phyloP scores from a whole-genome alignment of 257 asterid species.

The Nicotiana otophora region DNA sequence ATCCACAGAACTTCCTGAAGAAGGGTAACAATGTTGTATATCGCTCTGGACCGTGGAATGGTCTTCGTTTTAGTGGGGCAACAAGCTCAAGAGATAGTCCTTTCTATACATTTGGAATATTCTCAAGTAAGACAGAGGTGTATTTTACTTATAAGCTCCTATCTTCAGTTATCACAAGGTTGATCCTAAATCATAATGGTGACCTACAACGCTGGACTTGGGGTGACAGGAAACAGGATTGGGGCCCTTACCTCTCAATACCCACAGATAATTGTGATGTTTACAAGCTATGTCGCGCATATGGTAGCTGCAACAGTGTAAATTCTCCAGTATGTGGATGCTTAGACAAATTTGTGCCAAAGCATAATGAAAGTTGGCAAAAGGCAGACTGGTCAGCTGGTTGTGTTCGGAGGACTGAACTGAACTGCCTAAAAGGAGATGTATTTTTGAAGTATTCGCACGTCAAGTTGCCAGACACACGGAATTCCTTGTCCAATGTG shows the following conservation, averaged over 20 bases:
- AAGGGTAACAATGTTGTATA: not conserved
- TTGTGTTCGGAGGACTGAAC: constrained; percentile 18
- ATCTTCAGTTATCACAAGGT: constrained; percentile 16
- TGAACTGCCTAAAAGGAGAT: constrained; percentile 24
- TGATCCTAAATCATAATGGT: constrained; percentile 17
- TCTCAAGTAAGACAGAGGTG: constrained; percentile 20
- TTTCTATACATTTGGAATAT: constrained; percentile 4
- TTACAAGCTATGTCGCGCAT: constrained; percentile 36
- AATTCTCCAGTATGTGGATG: constrained; percentile 30
- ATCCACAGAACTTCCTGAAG: constrained; percentile 19
- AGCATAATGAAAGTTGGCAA: constrained; percentile 16
- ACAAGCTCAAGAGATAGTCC: constrained; percentile 8
- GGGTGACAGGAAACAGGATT: constrained; percentile 14
- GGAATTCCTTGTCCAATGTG: not conserved
- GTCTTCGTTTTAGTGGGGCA: constrained; percentile 18
- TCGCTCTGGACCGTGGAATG: constrained; percentile 34
- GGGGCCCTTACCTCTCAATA: constrained; percentile 17
- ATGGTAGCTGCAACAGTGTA: constrained; percentile 25
- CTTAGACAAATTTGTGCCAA: constrained; percentile 28
- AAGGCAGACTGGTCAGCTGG: constrained; percentile 26
- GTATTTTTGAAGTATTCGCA: constrained; percentile 17
- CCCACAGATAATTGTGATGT: constrained; percentile 33
- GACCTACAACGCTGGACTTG: constrained; percentile 29
- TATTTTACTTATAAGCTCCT: constrained; percentile 4
- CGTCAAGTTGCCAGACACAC: constrained; percentile 29